phyloP scores from a whole-genome alignment of 2,329 filamentous ascomycete genomes.

The Sphaerulina populicola region DNA sequence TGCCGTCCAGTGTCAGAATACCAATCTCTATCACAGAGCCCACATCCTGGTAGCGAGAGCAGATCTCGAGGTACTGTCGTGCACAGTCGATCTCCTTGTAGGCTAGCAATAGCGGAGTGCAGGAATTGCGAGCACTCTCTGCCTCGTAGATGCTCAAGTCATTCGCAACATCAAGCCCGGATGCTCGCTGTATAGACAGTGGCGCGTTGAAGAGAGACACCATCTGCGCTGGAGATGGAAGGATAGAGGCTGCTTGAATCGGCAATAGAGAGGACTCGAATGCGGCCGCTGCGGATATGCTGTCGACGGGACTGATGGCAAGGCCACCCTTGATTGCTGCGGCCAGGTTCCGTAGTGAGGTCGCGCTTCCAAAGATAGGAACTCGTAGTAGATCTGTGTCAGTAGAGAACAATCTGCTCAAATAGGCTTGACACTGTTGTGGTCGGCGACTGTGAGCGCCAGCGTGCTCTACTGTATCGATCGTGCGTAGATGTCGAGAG shows the following conservation, averaged over 20 bases:
- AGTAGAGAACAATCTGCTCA: neutral
- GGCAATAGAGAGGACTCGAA: neutral
- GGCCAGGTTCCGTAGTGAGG: neutral
- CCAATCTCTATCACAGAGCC: neutral
- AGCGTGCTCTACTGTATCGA: neutral
- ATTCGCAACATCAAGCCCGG: neutral
- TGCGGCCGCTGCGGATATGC: neutral
- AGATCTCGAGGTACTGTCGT: neutral
- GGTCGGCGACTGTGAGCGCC: neutral
- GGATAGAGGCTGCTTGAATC: neutral
- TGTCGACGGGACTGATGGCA: neutral
- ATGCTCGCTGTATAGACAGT: neutral
- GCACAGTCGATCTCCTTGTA: slow-evolving; percentile 1
- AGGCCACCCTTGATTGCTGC: neutral
- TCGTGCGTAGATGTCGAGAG: neutral
- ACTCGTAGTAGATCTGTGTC: neutral
- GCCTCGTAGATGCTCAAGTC: neutral
- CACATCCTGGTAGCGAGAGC: neutral
- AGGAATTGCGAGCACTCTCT: neutral
- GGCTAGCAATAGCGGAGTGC: neutral
- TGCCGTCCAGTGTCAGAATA: neutral
- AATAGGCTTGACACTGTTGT: neutral
- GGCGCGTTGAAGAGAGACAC: neutral
- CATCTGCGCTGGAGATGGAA: slow-evolving; percentile 2
- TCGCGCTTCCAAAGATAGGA: neutral